A percentile compares a stretch with the other conserved stretches of the same genome.
Evolutionary conservation across 176 grass and related monocot species (phyloP).

Genomic region (Zea luxurians): DNA sequence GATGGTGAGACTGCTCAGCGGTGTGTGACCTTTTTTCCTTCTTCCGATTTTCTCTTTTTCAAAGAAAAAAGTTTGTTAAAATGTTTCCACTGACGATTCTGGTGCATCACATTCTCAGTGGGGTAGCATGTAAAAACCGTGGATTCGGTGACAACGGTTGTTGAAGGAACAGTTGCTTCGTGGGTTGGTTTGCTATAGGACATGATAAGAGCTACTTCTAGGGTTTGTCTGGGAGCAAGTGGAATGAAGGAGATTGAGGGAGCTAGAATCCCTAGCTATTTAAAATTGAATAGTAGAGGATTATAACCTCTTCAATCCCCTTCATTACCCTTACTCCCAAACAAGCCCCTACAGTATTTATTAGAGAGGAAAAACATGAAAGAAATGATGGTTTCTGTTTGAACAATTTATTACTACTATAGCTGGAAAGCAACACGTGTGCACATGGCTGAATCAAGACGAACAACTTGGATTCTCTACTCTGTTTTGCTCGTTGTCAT

Average conservation of each 20-base stretch:
- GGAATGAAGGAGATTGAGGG: too few relatives aligned
- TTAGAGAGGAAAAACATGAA: not conserved
- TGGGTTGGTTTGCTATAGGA: not conserved
- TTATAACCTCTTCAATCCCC: too few relatives aligned
- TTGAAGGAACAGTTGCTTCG: slow-evolving; percentile 12
- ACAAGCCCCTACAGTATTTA: too few relatives aligned
- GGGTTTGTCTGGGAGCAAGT: too few relatives aligned
- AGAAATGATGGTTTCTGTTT: slow-evolving; percentile 13
- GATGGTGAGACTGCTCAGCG: not conserved
- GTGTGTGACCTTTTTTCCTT: not conserved
- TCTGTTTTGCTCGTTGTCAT: too few relatives aligned
- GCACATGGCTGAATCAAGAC: slow-evolving; percentile 19
- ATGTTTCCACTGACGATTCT: not conserved
- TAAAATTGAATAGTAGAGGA: too few relatives aligned
- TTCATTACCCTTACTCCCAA: too few relatives aligned
- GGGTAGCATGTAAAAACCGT: not conserved
- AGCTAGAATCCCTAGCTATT: too few relatives aligned
- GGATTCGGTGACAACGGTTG: not conserved
- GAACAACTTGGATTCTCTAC: too few relatives aligned
- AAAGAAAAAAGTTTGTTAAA: not conserved
- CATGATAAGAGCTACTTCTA: not conserved
- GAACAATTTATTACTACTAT: slow-evolving; percentile 29
- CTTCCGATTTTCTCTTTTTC: not conserved
- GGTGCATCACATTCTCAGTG: not conserved
- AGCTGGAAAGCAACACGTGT: slow-evolving; percentile 21